Conservation (phyloP, 1,284 basidiomycete genomes). For the Mycena citricolor region DNA sequence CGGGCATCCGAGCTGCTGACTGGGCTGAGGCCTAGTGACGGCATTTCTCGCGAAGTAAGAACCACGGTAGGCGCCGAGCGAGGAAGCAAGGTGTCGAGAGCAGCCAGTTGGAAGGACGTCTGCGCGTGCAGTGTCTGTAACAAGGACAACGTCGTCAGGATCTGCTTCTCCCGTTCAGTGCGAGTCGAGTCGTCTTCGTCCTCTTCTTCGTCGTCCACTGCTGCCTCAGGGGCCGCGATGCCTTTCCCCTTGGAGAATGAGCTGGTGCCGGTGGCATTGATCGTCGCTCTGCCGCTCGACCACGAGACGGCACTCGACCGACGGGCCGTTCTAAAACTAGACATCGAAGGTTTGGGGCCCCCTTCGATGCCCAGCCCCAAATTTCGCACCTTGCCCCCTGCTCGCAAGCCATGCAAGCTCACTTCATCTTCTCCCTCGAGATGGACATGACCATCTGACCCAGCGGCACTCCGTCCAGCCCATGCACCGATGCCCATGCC, state of each 20-base stretch:
- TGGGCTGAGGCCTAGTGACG: slow-evolving; percentile 69
- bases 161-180: slow-evolving; percentile 43
- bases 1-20: slow-evolving; percentile 64
- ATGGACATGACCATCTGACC: slow-evolving; percentile 42
- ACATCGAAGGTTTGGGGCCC: slow-evolving; percentile 34
- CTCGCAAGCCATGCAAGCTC: slow-evolving; percentile 26
- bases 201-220: slow-evolving; percentile 20
- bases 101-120: slow-evolving; percentile 63
- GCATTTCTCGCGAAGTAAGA: slow-evolving; percentile 58
- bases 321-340: slow-evolving; percentile 37
- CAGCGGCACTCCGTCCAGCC: slow-evolving; percentile 43
- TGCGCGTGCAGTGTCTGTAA: slow-evolving; percentile 74
- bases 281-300: slow-evolving; percentile 36
- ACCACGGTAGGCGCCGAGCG: slow-evolving; percentile 28
- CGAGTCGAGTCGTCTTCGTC: slow-evolving; percentile 29
- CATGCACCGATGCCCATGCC: slow-evolving; percentile 61
- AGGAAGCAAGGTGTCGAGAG: slow-evolving; percentile 50
- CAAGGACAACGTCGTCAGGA: slow-evolving; percentile 63
- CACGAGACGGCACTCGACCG: slow-evolving; percentile 44
- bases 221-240: slow-evolving; percentile 30
- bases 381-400: slow-evolving; percentile 44
- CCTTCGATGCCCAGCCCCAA: slow-evolving; percentile 74
- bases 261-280: slow-evolving; percentile 20
- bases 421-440: slow-evolving; percentile 67
- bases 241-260: slow-evolving; percentile 22